A percentile compares a stretch with the other conserved stretches of the same genome.
Evolutionary conservation across 2,329 filamentous ascomycete genomes (phyloP).

Genomic region (Alternaria novae-zelandiae): DNA sequence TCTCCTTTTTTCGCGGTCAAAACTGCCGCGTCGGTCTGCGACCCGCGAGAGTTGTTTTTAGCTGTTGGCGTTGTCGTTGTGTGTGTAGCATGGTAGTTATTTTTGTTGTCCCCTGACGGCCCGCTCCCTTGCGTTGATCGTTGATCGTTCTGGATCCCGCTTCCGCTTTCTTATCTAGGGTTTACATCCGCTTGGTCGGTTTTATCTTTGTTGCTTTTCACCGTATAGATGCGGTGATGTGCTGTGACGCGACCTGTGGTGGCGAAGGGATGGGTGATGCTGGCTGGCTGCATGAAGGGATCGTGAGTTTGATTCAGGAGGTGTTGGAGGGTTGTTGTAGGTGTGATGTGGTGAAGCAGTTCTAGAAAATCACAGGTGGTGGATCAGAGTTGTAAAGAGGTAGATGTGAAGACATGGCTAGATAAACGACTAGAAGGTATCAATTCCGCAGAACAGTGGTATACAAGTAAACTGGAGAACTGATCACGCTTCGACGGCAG

Average conservation of each 20-base stretch:
- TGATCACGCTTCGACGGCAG: constrained; percentile 12
- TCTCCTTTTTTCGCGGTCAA: background rate
- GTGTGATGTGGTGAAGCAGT: background rate
- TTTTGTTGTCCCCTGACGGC: background rate
- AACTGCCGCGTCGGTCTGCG: background rate
- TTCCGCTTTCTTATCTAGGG: background rate
- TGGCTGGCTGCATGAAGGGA: background rate
- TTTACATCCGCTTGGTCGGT: background rate
- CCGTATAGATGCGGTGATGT: background rate
- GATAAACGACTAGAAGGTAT: background rate
- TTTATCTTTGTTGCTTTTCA: background rate
- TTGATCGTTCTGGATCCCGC: background rate
- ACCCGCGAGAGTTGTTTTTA: background rate
- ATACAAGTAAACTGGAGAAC: background rate
- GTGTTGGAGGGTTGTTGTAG: background rate
- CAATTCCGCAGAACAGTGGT: background rate
- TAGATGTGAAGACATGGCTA: background rate
- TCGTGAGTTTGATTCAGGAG: background rate
- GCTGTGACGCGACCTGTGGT: background rate
- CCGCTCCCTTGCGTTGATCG: background rate
- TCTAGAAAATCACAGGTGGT: background rate
- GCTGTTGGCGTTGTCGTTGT: background rate
- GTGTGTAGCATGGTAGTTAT: background rate
- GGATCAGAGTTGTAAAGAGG: background rate
- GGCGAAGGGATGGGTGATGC: background rate